Evolutionary conservation across 345 rosid species (phyloP), one percentile per base, ranked within the genome.

Genomic region (Aegle marmelos): DNA sequence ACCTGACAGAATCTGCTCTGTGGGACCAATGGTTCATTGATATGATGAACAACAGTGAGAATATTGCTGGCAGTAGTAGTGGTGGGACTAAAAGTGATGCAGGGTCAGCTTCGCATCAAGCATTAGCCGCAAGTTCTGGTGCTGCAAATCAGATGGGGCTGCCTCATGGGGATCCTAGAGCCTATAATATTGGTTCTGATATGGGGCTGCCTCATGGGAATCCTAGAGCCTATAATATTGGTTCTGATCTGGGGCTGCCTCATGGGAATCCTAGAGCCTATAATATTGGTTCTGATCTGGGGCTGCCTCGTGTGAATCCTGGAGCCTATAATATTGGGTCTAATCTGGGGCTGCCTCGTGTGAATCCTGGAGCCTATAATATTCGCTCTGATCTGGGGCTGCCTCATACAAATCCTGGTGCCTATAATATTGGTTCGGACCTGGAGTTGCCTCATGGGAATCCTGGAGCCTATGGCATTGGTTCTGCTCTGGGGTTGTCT

Each of bases 21-120:
- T 60, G 58, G 68, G 68, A 61, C 22, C 77, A 74, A 25, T 74
- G 77, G 68, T 74, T 61, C 58, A 41, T 19, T 6, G 68, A 74
- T 39, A 28, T 41, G 41, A 9, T 74, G 28, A 74, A 74, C 10
- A 41, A 9, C 4, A 60, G 25, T 1, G 59, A 61, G 53, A 60
- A 74, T 28, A 27, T 19, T 1, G 19, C 36, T 19, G 53, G 75
- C 27, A 65, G 70, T 14, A 72, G 75, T 33, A 33, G 53, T 24
- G 37, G 28, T 5, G 31, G 19, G 13, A 28, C 45, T 34, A 72
- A 72, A 58, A 33, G 21, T 33, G 75, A 73, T 19, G 19, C 24
- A 25, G 68, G 68, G 28, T 19, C 45, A 10, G 30, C 37, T 41
- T 13, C 58, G 9, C 0, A 61, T 9, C 76, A 60, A 73, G 56